phyloP scores from a whole-genome alignment of 148 eudicot genomes.

The Beta vulgaris region DNA sequence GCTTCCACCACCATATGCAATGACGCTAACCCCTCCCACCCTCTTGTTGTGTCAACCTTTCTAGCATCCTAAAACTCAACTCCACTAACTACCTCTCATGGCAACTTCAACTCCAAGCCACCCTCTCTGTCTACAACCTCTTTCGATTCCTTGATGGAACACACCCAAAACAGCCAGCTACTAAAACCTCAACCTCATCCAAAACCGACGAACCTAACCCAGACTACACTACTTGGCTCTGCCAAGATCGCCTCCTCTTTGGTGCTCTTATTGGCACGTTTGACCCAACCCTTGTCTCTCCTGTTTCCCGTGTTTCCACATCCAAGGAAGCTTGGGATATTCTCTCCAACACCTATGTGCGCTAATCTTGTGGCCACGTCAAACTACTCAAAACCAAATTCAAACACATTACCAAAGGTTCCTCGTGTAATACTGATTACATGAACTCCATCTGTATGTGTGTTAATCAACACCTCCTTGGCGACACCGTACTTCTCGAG shows the following conservation, averaged over 20 bases:
- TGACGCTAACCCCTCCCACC: neutral
- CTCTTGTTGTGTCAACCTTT: neutral
- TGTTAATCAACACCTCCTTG: neutral
- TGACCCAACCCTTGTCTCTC: neutral
- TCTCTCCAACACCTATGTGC: neutral
- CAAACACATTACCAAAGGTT: neutral
- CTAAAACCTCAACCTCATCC: neutral
- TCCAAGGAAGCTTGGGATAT: constrained; percentile 1
- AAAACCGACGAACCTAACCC: neutral
- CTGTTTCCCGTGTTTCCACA: neutral
- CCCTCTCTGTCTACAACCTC: neutral
- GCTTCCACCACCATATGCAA: neutral
- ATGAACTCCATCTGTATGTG: constrained; percentile 6
- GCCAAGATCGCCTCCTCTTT: constrained; percentile 8
- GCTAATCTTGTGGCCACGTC: constrained; percentile 1
- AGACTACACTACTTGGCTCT: neutral
- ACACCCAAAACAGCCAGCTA: neutral
- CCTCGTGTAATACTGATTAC: constrained; percentile 7
- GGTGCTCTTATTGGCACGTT: constrained; percentile 23
- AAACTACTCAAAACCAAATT: neutral
- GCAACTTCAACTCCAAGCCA: neutral
- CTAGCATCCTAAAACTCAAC: neutral
- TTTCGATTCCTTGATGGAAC: neutral
- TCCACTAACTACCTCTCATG: neutral
- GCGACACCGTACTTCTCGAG: neutral